phyloP scores from a whole-genome alignment of 768 basidiomycete species.

The Pleurotus tuoliensis region DNA sequence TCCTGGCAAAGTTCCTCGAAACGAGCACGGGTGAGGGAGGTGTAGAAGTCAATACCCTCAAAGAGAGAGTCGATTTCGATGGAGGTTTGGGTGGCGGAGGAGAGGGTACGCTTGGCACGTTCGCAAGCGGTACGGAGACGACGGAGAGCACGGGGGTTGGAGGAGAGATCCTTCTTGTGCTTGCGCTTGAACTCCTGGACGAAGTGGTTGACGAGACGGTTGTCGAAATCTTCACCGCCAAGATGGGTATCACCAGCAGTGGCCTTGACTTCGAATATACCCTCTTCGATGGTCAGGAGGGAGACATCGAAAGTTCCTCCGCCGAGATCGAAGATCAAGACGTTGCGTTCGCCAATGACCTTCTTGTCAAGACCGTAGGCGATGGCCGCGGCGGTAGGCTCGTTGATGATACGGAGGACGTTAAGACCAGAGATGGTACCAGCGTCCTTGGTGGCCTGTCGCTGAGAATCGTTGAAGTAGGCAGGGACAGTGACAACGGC shows the following conservation, averaged over 20 bases:
- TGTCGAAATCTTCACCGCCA: constrained; percentile 99
- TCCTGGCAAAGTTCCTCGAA: constrained; percentile 96
- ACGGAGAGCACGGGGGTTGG: constrained; percentile 92
- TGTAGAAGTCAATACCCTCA: constrained; percentile 98
- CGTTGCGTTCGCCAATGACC: constrained; percentile 93
- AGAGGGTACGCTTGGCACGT: constrained; percentile 97
- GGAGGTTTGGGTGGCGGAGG: constrained; percentile 92
- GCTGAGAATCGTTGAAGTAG: constrained; percentile 99
- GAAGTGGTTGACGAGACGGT: constrained; percentile 96
- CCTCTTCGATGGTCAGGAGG: constrained; percentile 94
- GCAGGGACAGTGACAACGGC: constrained; percentile 99
- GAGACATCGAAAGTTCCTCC: constrained; percentile 99
- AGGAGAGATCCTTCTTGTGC: constrained; percentile 94
- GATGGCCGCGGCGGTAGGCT: constrained; percentile 98
- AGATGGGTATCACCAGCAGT: constrained; percentile 99
- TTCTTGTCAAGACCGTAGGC: constrained; percentile 98
- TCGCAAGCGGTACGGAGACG: constrained; percentile 98
- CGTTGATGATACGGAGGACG: constrained; percentile 99
- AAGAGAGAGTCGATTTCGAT: constrained; percentile 98
- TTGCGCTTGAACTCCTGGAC: constrained; percentile 97
- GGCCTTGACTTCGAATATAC: constrained; percentile 99
- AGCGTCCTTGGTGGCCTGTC: constrained; percentile 98
- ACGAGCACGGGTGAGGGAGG: constrained; percentile 94
- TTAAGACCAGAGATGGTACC: constrained; percentile 97
- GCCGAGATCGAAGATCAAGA: constrained; percentile 98